Evolutionary conservation across 495 filamentous ascomycete species (phyloP).

Genomic region (Daldinia loculata): DNA sequence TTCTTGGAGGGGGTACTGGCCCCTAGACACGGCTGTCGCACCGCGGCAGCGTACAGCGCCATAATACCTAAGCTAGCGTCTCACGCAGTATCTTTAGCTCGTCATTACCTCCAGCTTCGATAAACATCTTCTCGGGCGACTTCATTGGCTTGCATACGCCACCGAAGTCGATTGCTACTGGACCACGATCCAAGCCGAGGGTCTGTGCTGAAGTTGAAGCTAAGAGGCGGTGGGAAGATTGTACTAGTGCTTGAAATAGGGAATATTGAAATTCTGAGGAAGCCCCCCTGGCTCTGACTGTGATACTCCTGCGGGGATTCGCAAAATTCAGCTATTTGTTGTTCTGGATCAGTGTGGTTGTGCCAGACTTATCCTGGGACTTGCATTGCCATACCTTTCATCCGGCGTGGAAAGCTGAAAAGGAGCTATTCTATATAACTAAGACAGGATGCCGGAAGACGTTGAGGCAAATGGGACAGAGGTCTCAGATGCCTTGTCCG

Average conservation of each 20-base stretch:
- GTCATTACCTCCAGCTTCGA: slow-evolving; percentile 34
- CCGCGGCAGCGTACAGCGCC: slow-evolving; percentile 49
- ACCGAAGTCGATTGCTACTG: slow-evolving; percentile 33
- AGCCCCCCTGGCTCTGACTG: slow-evolving; percentile 27
- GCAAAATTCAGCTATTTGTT: slow-evolving; percentile 36
- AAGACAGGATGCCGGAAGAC: slow-evolving; percentile 58
- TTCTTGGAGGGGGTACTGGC: slow-evolving; percentile 35
- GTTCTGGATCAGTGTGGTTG: slow-evolving; percentile 47
- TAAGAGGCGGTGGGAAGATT: slow-evolving; percentile 40
- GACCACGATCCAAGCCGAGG: slow-evolving; percentile 38
- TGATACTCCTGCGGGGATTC: slow-evolving; percentile 40
- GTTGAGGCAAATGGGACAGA: slow-evolving; percentile 55
- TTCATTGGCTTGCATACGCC: slow-evolving; percentile 45
- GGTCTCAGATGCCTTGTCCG: slow-evolving; percentile 64
- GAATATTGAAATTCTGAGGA: slow-evolving; percentile 35
- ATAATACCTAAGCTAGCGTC: slow-evolving; percentile 45
- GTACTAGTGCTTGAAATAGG: slow-evolving; percentile 30
- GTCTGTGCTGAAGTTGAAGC: slow-evolving; percentile 37
- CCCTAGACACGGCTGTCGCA: slow-evolving; percentile 47
- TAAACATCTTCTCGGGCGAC: slow-evolving; percentile 37
- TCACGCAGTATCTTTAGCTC: slow-evolving; percentile 47
- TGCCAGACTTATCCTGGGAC: slow-evolving; percentile 44
- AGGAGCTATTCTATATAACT: slow-evolving; percentile 55
- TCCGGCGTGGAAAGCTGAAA: slow-evolving; percentile 29
- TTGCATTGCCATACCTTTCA: slow-evolving; percentile 47